These are phyloP conservation scores for Apiotrichum laibachii DNA, from an alignment of 1,284 basidiomycete genomes.

Conservation along the genomic window DNA sequence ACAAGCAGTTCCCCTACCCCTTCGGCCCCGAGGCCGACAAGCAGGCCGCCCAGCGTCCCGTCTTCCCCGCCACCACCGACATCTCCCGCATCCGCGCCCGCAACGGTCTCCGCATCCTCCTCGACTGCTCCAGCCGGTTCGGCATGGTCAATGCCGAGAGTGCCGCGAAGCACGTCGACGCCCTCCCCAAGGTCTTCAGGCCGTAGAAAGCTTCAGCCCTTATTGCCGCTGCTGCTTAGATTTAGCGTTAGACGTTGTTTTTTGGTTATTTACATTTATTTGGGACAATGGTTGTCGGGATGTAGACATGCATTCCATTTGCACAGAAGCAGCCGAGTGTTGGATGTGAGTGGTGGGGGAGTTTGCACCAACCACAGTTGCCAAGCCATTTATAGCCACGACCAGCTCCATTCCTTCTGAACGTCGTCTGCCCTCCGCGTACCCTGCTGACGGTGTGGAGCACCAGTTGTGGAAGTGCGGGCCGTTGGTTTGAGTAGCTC, in stretches of 20 bases:
- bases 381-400: no score
- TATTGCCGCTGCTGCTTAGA: background rate
- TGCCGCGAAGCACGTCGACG: constrained; percentile 30
- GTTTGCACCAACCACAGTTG: no score
- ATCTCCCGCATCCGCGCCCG: constrained; percentile 81
- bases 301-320: constrained; percentile 5
- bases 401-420: no score
- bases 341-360: no score
- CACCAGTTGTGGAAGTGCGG: no score
- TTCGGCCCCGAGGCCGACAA: constrained; percentile 56
- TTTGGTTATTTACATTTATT: background rate
- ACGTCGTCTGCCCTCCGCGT: no score
- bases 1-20: constrained; percentile 72
- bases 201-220: background rate
- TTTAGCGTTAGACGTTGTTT: background rate
- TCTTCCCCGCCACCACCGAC: constrained; percentile 65
- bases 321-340: background rate
- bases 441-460: no score
- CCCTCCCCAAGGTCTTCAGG: constrained; percentile 30
- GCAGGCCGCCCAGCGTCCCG: constrained; percentile 58
- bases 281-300: constrained; percentile 9
- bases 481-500: no score
- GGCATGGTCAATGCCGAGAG: constrained; percentile 40
- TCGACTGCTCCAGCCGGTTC: constrained; percentile 49
- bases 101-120: constrained; percentile 71